Percentiles rank a stretch among this genome's conserved stretches.
Conservation (phyloP, 2,329 filamentous ascomycete genomes). For the Colletotrichum filicis region DNA sequence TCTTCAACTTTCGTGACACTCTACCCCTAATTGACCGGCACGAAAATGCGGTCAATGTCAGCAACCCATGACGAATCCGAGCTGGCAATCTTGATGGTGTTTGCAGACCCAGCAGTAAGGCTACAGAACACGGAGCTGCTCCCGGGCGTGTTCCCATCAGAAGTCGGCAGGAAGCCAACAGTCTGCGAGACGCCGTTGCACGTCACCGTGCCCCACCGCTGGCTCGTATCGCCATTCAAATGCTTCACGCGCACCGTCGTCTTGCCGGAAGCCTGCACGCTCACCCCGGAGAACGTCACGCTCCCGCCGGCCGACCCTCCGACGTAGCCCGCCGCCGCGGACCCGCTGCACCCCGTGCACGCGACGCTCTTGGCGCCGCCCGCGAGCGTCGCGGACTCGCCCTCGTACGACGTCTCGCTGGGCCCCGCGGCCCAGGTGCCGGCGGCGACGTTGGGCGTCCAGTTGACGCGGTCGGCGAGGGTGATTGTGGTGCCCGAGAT, state of each 20-base stretch:
- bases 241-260: slow-evolving; percentile 67
- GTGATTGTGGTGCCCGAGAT: slow-evolving; percentile 63
- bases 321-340: slow-evolving; percentile 62
- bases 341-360: slow-evolving; percentile 64
- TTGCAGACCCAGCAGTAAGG: slow-evolving; percentile 57
- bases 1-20: neutral
- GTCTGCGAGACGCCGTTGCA: slow-evolving; percentile 65
- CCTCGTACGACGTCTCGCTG: slow-evolving; percentile 61
- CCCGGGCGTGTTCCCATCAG: slow-evolving; percentile 51
- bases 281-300: slow-evolving; percentile 58
- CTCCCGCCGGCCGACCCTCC: slow-evolving; percentile 60
- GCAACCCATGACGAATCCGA: slow-evolving; percentile 53
- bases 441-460: slow-evolving; percentile 58
- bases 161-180: slow-evolving; percentile 66
- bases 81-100: slow-evolving; percentile 60
- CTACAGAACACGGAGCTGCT: slow-evolving; percentile 60
- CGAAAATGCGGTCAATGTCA: slow-evolving; percentile 65
- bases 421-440: slow-evolving; percentile 58
- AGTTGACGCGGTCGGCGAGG: slow-evolving; percentile 64
- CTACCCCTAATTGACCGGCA: slow-evolving; percentile 49
- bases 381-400: slow-evolving; percentile 58
- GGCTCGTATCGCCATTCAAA: slow-evolving; percentile 63
- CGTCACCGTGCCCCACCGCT: slow-evolving; percentile 63
- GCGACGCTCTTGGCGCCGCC: slow-evolving; percentile 56
- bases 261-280: slow-evolving; percentile 53